phyloP scores from a whole-genome alignment of 805 yeast genomes.

The Hemisphaericaspora nanyangensis region DNA sequence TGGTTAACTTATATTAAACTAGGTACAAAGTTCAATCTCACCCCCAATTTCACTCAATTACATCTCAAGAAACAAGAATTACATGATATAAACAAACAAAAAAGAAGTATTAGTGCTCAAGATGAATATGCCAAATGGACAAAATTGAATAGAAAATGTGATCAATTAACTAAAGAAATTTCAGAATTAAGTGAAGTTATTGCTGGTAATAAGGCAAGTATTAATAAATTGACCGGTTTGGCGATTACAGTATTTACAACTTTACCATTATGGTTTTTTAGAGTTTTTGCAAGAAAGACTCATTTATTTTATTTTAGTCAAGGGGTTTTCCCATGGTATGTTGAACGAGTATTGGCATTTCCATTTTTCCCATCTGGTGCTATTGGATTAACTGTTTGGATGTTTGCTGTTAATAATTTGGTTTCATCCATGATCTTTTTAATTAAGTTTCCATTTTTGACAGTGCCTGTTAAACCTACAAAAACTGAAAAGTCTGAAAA shows the following conservation, averaged over 20 bases:
- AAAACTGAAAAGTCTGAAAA: slow-evolving; percentile 10
- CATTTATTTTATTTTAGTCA: slow-evolving; percentile 59
- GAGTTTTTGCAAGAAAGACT: slow-evolving; percentile 49
- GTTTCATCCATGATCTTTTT: slow-evolving; percentile 19
- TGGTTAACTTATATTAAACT: slow-evolving; percentile 38
- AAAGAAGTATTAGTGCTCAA: slow-evolving; percentile 72
- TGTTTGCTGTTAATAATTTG: slow-evolving; percentile 38
- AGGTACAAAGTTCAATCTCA: slow-evolving; percentile 32
- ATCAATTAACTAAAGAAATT: slow-evolving; percentile 52
- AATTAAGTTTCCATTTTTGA: slow-evolving; percentile 18
- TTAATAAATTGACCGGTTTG: slow-evolving; percentile 31
- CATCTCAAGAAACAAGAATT: slow-evolving; percentile 40
- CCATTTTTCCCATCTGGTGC: slow-evolving; percentile 64
- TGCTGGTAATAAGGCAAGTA: slow-evolving; percentile 26
- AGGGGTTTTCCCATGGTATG: slow-evolving; percentile 50
- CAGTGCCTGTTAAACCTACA: slow-evolving; percentile 10
- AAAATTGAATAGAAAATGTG: slow-evolving; percentile 71
- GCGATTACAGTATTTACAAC: slow-evolving; percentile 38
- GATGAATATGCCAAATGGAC: slow-evolving; percentile 97
- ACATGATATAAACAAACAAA: slow-evolving; percentile 44
- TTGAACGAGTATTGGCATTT: slow-evolving; percentile 57
- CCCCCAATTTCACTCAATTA: slow-evolving; percentile 19
- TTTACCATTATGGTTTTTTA: slow-evolving; percentile 45
- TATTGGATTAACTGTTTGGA: slow-evolving; percentile 58
- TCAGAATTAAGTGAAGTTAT: slow-evolving; percentile 39